These are phyloP conservation scores for Periconia digitata DNA, from an alignment of 2,329 filamentous ascomycete species.

Conservation along the genomic window DNA sequence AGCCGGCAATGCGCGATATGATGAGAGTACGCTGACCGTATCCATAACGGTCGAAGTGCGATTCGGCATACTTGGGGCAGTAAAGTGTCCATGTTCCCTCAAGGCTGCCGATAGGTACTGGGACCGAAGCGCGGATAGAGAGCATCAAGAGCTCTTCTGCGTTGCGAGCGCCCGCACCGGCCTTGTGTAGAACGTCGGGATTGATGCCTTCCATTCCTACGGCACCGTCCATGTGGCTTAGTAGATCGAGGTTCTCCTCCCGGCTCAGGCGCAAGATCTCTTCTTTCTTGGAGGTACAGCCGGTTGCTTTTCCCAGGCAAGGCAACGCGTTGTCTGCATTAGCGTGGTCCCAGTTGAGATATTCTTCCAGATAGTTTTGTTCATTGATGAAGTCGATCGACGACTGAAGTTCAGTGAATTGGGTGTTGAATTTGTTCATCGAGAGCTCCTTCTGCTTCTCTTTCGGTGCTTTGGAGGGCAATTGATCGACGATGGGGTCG, in stretches of 20 bases:
- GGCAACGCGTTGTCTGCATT: constrained; percentile 14
- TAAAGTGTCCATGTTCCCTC: constrained; percentile 29
- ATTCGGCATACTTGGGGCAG: constrained; percentile 25
- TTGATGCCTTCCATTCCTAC: constrained; percentile 2
- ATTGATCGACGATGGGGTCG: constrained; percentile 17
- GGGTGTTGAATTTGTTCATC: constrained; percentile 16
- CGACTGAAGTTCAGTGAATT: constrained; percentile 13
- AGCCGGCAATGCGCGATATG: constrained; percentile 21
- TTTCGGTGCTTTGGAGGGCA: constrained; percentile 9
- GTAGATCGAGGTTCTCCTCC: constrained; percentile 7
- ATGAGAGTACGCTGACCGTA: constrained; percentile 27
- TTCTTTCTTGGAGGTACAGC: constrained; percentile 31
- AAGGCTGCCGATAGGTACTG: constrained; percentile 26
- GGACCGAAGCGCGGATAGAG: constrained; percentile 21
- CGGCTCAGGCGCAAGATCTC: constrained; percentile 17
- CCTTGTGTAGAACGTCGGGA: constrained; percentile 4
- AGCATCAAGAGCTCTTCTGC: constrained; percentile 22
- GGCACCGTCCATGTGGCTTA: constrained; percentile 5
- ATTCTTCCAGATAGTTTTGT: constrained; percentile 14
- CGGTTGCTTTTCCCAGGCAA: constrained; percentile 29
- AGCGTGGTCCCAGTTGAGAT: constrained; percentile 12
- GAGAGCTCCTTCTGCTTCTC: constrained; percentile 21
- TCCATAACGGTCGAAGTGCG: constrained; percentile 32
- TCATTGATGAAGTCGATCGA: constrained; percentile 34
- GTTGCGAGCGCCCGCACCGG: not conserved